A percentile compares a stretch with the other conserved stretches of the same genome.
phyloP scores from a whole-genome alignment of 345 rosid species.

The Ceriops decandra region DNA sequence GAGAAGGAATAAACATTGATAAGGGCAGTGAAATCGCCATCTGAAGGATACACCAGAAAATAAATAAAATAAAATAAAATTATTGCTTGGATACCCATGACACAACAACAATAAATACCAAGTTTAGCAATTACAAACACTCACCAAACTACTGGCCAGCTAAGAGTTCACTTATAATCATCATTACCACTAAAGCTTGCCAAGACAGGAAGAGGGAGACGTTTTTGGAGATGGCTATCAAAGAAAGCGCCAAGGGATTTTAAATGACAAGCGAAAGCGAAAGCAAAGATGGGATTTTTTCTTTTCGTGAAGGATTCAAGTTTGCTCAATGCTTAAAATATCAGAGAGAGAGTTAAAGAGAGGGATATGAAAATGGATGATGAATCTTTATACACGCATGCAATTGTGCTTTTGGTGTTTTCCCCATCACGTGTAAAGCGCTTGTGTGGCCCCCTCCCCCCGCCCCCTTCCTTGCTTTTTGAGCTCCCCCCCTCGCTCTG shows the following conservation, averaged over 20 bases:
- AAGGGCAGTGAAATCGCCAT: slow-evolving; percentile 80
- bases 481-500: background rate
- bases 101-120: slow-evolving; percentile 9
- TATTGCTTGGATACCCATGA: slow-evolving; percentile 23
- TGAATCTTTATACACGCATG: slow-evolving; percentile 91
- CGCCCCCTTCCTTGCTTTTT: background rate
- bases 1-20: slow-evolving; percentile 62
- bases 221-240: background rate
- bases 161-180: background rate
- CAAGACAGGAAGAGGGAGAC: background rate
- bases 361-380: slow-evolving; percentile 35
- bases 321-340: background rate
- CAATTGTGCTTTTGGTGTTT: slow-evolving; percentile 73
- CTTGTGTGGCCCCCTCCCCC: slow-evolving; percentile 18
- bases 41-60: slow-evolving; percentile 24
- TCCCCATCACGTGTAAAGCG: slow-evolving; percentile 94
- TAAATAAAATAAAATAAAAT: background rate
- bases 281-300: slow-evolving; percentile 12
- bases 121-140: slow-evolving; percentile 16
- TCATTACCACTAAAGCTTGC: background rate
- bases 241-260: slow-evolving; percentile 19
- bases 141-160: slow-evolving; percentile 21
- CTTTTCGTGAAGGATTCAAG: background rate
- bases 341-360: background rate
- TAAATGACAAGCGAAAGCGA: slow-evolving; percentile 13